A percentile compares a stretch with the other conserved stretches of the same genome.
Evolutionary conservation across 371 early-diverging fungal species (phyloP).

Genomic region (Zychaea mexicana): DNA sequence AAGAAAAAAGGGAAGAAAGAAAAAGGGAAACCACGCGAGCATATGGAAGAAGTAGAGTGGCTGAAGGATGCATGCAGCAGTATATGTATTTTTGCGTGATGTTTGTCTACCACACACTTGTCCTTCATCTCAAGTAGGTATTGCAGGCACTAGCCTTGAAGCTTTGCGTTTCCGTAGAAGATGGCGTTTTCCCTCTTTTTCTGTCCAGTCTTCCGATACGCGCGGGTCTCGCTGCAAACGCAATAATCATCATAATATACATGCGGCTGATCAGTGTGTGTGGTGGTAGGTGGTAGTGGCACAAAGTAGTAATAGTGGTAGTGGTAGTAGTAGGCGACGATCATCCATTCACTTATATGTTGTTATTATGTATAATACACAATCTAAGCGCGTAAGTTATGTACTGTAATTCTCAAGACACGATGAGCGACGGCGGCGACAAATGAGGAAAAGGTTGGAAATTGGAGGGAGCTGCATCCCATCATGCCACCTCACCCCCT

Average conservation of each 20-base stretch:
- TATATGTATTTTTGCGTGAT: conserved; percentile 1
- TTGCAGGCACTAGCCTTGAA: too few species aligned
- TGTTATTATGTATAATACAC: neutral
- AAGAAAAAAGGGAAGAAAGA: neutral
- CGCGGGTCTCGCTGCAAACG: neutral
- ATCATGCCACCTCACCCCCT: too few species aligned
- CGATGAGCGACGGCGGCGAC: too few species aligned
- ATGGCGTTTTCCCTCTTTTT: neutral
- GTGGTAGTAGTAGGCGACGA: too few species aligned
- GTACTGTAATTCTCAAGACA: too few species aligned
- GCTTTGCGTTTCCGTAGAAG: too few species aligned
- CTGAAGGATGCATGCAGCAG: neutral
- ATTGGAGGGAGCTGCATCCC: neutral
- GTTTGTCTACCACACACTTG: too few species aligned
- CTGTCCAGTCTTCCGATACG: neutral
- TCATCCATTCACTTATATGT: conserved; percentile 3
- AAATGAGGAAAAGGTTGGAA: neutral
- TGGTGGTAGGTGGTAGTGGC: neutral
- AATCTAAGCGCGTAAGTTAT: too few species aligned
- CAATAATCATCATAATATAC: neutral
- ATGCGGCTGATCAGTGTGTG: neutral
- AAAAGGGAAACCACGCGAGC: conserved; percentile 16
- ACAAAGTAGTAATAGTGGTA: too few species aligned
- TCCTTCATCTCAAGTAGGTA: too few species aligned
- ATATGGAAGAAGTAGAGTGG: conserved; percentile 5